phyloP scores from a whole-genome alignment of 345 rosid genomes.

The Lepidium africanum region DNA sequence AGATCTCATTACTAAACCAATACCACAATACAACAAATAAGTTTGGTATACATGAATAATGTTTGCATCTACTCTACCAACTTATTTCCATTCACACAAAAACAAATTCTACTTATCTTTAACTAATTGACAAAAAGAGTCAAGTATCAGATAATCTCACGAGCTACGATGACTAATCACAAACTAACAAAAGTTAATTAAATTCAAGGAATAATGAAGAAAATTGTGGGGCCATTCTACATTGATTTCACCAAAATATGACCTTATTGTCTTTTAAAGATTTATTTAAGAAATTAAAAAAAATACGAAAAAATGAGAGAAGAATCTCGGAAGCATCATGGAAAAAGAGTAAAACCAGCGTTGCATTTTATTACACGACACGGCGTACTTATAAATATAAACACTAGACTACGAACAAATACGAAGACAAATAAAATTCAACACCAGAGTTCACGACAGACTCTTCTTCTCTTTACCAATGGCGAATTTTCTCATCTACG shows the following conservation, averaged over 20 bases:
- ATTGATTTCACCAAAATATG: neutral
- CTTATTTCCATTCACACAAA: conserved; percentile 3
- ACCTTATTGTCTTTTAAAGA: neutral
- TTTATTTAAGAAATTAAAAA: neutral
- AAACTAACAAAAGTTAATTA: neutral
- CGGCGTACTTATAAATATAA: conserved; percentile 18
- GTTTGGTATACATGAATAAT: conserved; percentile 23
- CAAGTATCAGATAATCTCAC: neutral
- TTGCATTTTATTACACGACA: conserved; percentile 4
- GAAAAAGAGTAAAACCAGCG: conserved; percentile 13
- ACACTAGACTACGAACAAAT: neutral
- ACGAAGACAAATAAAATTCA: neutral
- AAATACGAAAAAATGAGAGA: neutral
- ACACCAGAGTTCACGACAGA: conserved; percentile 1
- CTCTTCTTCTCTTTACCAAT: conserved; percentile 4
- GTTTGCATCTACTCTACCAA: conserved; percentile 13
- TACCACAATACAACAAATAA: conserved; percentile 10
- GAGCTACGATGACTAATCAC: neutral
- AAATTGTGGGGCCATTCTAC: neutral
- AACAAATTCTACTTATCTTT: conserved; percentile 7
- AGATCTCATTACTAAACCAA: conserved; percentile 20
- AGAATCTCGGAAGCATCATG: conserved; percentile 23
- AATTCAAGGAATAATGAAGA: neutral
- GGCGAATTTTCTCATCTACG: conserved; percentile 22
- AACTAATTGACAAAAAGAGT: neutral